Percentiles rank a stretch among this genome's conserved stretches.
Evolutionary conservation across 768 basidiomycete genomes (phyloP).

Genomic region (Amanita subjunquillea): DNA sequence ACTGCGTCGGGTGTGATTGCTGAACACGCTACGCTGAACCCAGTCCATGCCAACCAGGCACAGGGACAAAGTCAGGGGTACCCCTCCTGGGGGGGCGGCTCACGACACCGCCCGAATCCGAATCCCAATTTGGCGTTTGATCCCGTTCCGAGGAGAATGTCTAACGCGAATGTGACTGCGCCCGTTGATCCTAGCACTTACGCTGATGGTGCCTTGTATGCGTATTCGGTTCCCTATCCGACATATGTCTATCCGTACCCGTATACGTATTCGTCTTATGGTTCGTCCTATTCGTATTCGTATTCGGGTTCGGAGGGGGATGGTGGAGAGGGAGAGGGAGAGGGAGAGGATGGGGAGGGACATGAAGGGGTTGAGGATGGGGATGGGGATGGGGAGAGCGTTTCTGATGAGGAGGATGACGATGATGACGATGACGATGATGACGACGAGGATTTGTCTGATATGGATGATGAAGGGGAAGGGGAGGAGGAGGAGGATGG

Average conservation of each 20-base stretch:
- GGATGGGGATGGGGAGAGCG: neutral
- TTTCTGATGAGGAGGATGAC: neutral
- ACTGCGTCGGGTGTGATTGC: neutral
- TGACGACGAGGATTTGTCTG: neutral
- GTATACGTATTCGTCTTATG: neutral
- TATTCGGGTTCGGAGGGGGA: neutral
- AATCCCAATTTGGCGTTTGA: neutral
- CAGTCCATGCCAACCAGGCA: neutral
- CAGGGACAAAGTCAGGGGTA: neutral
- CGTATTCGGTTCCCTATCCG: neutral
- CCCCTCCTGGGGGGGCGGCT: neutral
- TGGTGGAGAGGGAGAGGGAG: neutral
- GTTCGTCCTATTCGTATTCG: neutral
- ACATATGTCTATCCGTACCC: neutral
- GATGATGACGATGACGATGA: neutral
- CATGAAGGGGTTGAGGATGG: neutral
- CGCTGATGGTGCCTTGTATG: neutral
- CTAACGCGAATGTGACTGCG: neutral
- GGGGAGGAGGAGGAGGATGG: neutral
- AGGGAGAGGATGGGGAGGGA: neutral
- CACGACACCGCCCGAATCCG: neutral
- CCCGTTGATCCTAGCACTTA: neutral
- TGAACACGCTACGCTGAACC: neutral
- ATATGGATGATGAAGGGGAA: too few species aligned
- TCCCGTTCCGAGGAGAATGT: neutral